Percentiles rank a stretch among this genome's conserved stretches.
Evolutionary conservation across 495 filamentous ascomycete species (phyloP).

Genomic region (Penicillium diatomitis): DNA sequence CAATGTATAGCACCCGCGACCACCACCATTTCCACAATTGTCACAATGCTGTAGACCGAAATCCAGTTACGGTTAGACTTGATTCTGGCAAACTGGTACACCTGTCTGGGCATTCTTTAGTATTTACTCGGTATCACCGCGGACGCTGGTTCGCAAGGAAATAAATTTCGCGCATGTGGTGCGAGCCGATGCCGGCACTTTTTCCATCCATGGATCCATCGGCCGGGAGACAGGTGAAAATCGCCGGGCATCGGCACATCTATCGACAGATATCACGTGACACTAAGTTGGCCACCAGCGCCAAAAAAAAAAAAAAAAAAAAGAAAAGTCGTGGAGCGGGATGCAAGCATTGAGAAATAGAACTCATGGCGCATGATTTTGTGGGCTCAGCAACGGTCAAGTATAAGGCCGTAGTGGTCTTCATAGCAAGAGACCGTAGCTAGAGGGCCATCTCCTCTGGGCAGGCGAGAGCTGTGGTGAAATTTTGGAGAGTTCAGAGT

Average conservation of each 20-base stretch:
- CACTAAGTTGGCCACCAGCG: conserved; percentile 3
- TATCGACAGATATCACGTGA: conserved; percentile 18
- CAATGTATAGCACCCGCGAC: too few species aligned
- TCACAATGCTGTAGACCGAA: neutral
- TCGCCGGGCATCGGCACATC: conserved; percentile 30
- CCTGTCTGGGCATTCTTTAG: too few species aligned
- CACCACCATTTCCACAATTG: too few species aligned
- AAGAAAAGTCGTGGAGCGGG: neutral
- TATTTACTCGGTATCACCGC: conserved; percentile 15
- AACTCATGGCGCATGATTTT: conserved; percentile 6
- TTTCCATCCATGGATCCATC: conserved; percentile 15
- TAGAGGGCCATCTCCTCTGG: neutral
- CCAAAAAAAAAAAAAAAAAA: too few species aligned
- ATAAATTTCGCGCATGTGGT: conserved; percentile 15
- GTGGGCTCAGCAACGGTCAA: neutral
- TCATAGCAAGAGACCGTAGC: too few species aligned
- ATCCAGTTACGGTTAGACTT: conserved; percentile 17
- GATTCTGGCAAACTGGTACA: neutral
- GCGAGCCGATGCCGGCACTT: conserved; percentile 17
- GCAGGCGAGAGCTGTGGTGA: neutral
- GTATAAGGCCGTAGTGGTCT: too few species aligned
- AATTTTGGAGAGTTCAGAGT: neutral
- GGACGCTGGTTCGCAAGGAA: conserved; percentile 22
- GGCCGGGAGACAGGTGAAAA: conserved; percentile 19
- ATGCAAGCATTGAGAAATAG: conserved; percentile 1